phyloP scores from a whole-genome alignment of 768 basidiomycete species.

The Boletellus ananas region DNA sequence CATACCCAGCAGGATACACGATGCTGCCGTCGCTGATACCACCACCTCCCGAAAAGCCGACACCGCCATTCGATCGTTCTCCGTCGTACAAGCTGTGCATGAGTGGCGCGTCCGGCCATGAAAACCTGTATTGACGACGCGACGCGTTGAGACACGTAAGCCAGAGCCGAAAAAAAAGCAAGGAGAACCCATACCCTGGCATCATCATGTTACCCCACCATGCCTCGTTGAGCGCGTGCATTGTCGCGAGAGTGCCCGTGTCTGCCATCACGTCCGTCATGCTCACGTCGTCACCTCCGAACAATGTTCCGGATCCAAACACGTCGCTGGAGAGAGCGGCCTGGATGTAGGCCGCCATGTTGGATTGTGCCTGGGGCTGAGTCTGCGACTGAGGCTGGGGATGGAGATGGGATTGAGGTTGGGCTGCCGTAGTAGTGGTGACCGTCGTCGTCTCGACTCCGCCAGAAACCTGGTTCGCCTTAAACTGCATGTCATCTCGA shows the following conservation, averaged over 20 bases:
- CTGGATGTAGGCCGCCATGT: constrained; percentile 40
- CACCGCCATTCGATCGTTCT: neutral
- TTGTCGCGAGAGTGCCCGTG: constrained; percentile 61
- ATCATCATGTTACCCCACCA: constrained; percentile 85
- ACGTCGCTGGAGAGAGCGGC: constrained; percentile 19
- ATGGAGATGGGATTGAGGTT: too few relatives aligned
- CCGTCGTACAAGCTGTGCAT: constrained; percentile 22
- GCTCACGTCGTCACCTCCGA: constrained; percentile 15
- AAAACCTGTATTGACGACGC: constrained; percentile 19
- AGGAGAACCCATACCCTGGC: constrained; percentile 49
- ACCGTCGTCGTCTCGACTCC: neutral
- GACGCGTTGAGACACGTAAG: neutral
- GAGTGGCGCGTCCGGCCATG: constrained; percentile 30
- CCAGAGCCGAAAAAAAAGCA: neutral
- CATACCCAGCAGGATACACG: constrained; percentile 14
- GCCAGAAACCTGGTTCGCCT: constrained; percentile 9
- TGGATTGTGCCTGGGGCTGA: constrained; percentile 23
- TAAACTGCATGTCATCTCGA: constrained; percentile 31
- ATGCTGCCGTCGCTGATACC: too few relatives aligned
- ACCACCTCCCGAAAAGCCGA: constrained; percentile 14
- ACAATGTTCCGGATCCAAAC: neutral
- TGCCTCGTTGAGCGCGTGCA: constrained; percentile 66
- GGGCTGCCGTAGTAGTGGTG: too few relatives aligned
- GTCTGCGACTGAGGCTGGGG: too few relatives aligned
- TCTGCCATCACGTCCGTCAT: constrained; percentile 33